Conservation (phyloP, 78 protist species). For the Dictyostelium intermedium region DNA sequence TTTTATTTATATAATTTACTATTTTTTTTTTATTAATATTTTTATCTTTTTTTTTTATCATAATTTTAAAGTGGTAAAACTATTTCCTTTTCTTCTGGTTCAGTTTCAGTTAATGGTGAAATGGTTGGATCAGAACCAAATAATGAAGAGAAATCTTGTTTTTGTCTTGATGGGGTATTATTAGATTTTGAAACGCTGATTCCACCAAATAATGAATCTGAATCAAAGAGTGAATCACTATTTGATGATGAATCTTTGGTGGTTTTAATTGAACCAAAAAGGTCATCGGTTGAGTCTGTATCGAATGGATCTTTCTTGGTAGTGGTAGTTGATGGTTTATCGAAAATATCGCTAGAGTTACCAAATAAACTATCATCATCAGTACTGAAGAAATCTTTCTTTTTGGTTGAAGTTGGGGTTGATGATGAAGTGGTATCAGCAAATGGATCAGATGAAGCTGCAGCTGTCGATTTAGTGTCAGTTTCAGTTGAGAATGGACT, state of each 20-base stretch:
- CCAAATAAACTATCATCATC: constrained; percentile 20
- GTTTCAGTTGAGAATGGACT: constrained; percentile 6
- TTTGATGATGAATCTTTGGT: background rate
- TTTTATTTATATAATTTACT: background rate
- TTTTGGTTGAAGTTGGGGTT: constrained; percentile 2
- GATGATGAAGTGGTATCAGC: constrained; percentile 1
- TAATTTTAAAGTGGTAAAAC: constrained; percentile 40
- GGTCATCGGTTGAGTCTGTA: background rate
- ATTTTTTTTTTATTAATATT: background rate
- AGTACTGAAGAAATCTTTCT: constrained; percentile 53
- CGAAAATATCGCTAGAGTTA: background rate
- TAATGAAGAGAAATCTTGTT: constrained; percentile 63
- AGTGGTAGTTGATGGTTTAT: background rate
- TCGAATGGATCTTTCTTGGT: background rate
- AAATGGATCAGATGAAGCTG: constrained; percentile 9
- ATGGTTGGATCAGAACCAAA: constrained; percentile 62
- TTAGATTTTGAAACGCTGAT: background rate
- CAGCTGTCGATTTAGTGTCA: background rate
- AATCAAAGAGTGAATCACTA: constrained; percentile 7
- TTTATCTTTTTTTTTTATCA: background rate
- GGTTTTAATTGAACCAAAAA: background rate
- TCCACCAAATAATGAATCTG: constrained; percentile 71
- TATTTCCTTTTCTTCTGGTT: constrained; percentile 16
- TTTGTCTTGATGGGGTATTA: background rate
- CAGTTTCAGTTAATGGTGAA: background rate